These are phyloP conservation scores for Botrytis fragariae DNA, from an alignment of 2,329 filamentous ascomycete genomes.

Conservation along the genomic window DNA sequence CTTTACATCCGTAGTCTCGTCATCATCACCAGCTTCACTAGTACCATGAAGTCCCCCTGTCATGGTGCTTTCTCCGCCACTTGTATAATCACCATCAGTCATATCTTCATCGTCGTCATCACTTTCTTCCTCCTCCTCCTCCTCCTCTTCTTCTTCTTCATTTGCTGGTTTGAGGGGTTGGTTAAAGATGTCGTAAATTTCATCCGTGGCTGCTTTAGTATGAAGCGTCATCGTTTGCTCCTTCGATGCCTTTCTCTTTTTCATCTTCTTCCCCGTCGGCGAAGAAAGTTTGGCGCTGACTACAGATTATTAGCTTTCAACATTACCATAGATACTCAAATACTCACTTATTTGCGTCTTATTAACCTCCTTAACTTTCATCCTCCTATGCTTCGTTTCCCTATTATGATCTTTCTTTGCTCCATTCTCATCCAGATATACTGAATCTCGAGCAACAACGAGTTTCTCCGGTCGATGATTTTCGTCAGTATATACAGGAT, in stretches of 20 bases:
- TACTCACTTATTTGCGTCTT: conserved; percentile 87
- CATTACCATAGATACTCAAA: background rate
- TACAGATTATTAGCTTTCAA: conserved; percentile 43
- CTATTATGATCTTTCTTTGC: conserved; percentile 46
- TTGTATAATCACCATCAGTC: conserved; percentile 74
- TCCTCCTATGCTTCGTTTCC: conserved; percentile 59
- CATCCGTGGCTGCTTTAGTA: conserved; percentile 90
- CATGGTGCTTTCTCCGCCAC: conserved; percentile 77
- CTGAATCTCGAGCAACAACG: conserved; percentile 38
- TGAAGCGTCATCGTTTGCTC: conserved; percentile 99
- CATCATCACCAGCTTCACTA: conserved; percentile 61
- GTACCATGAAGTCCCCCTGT: conserved; percentile 68
- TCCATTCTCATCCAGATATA: conserved; percentile 56
- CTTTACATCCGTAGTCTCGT: conserved; percentile 56
- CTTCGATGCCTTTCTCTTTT: conserved; percentile 58
- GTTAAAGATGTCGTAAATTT: conserved; percentile 97
- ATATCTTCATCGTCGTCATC: conserved; percentile 62
- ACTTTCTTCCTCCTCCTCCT: conserved; percentile 45
- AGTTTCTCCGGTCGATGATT: conserved; percentile 48
- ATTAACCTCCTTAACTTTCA: conserved; percentile 81
- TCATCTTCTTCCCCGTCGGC: conserved; percentile 78
- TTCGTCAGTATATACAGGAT: conserved; percentile 52
- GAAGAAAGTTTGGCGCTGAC: conserved; percentile 94
- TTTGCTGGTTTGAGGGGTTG: conserved; percentile 60
- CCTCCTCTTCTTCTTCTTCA: conserved; percentile 36